A percentile compares a stretch with the other conserved stretches of the same genome.
phyloP scores from a whole-genome alignment of 768 basidiomycete species.

The Macrolepiota dolichaula region DNA sequence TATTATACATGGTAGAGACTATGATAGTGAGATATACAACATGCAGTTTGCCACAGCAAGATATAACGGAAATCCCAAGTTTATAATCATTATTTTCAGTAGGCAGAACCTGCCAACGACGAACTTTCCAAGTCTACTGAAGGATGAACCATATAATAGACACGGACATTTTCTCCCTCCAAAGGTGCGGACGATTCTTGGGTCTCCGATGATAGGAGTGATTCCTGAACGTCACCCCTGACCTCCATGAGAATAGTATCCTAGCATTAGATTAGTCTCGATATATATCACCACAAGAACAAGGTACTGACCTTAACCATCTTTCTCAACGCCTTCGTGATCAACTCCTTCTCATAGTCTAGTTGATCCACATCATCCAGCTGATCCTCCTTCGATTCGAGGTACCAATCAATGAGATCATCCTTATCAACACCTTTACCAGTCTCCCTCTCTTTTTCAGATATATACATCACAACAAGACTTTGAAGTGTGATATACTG shows the following conservation, averaged over 20 bases:
- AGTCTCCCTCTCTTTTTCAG: slow-evolving; percentile 70
- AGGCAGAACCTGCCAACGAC: slow-evolving; percentile 34
- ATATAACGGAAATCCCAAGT: slow-evolving; percentile 10
- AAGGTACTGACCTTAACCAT: slow-evolving; percentile 74
- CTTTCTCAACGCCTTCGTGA: slow-evolving; percentile 85
- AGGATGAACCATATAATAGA: slow-evolving; percentile 91
- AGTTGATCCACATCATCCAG: slow-evolving; percentile 82
- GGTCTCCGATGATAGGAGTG: slow-evolving; percentile 61
- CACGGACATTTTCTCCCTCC: slow-evolving; percentile 57
- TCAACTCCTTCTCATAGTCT: slow-evolving; percentile 87
- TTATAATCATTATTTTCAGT: slow-evolving; percentile 9
- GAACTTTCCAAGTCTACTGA: slow-evolving; percentile 72
- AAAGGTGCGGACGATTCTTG: slow-evolving; percentile 45
- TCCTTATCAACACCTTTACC: slow-evolving; percentile 81
- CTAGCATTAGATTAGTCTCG: slow-evolving; percentile 34
- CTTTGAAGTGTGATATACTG: slow-evolving; percentile 89
- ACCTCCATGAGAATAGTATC: slow-evolving; percentile 85
- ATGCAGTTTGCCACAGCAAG: slow-evolving; percentile 15
- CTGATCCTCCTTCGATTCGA: slow-evolving; percentile 84
- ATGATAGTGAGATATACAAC: slow-evolving; percentile 10
- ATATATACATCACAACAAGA: slow-evolving; percentile 80
- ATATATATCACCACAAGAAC: not conserved
- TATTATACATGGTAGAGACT: slow-evolving; percentile 14
- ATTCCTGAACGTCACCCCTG: slow-evolving; percentile 79
- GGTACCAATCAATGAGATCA: slow-evolving; percentile 95